A percentile compares a stretch with the other conserved stretches of the same genome.
Conservation (phyloP, 2,329 filamentous ascomycete genomes). For the Aureobasidium sp. region DNA sequence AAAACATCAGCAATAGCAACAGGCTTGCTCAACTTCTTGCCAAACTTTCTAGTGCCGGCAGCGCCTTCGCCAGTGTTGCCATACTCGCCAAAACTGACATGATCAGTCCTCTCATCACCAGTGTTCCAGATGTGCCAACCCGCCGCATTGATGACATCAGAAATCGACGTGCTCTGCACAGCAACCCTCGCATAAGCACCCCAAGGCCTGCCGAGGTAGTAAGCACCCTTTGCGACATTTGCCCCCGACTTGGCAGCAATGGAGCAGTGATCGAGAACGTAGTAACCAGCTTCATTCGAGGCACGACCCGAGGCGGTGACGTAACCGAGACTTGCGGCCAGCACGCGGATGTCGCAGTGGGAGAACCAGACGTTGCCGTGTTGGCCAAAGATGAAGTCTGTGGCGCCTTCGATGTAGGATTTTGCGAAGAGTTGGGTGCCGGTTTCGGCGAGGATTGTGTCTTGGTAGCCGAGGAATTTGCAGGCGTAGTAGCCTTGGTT, state of each 20-base stretch:
- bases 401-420: slow-evolving; percentile 48
- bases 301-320: slow-evolving; percentile 38
- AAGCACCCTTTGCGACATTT: slow-evolving; percentile 31
- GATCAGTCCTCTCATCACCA: slow-evolving; percentile 39
- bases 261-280: slow-evolving; percentile 47
- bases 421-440: slow-evolving; percentile 49
- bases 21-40: slow-evolving; percentile 31
- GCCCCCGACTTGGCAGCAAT: slow-evolving; percentile 35
- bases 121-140: slow-evolving; percentile 52
- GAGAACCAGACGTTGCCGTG: slow-evolving; percentile 45
- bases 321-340: slow-evolving; percentile 33
- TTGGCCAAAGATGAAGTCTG: slow-evolving; percentile 54
- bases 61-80: slow-evolving; percentile 50
- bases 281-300: slow-evolving; percentile 36
- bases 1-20: slow-evolving; percentile 38
- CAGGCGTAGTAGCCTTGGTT: slow-evolving; percentile 51
- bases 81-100: slow-evolving; percentile 52
- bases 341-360: slow-evolving; percentile 39
- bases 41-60: slow-evolving; percentile 42
- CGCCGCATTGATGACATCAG: slow-evolving; percentile 47
- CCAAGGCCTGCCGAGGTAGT: slow-evolving; percentile 48
- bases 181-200: slow-evolving; percentile 42
- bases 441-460: slow-evolving; percentile 42
- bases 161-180: slow-evolving; percentile 44
- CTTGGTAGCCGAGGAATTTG: slow-evolving; percentile 48